These are phyloP conservation scores for Talaromyces nanjingensis DNA, from an alignment of 495 filamentous ascomycete genomes.

Conservation along the genomic window DNA sequence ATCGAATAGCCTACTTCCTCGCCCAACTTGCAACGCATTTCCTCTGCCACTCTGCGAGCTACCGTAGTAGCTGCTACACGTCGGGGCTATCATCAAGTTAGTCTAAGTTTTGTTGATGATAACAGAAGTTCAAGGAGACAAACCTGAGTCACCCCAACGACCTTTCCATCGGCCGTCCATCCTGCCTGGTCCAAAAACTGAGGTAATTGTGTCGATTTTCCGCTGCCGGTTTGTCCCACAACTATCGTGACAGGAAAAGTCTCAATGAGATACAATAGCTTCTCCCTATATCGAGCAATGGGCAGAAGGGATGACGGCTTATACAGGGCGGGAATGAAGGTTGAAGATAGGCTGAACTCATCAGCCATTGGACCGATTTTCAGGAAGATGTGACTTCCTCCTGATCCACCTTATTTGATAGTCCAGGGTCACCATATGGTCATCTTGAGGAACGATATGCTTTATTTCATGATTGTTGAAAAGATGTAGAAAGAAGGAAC, in stretches of 20 bases:
- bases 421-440: not conserved
- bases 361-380: conserved; percentile 25
- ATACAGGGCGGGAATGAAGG: conserved; percentile 70
- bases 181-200: conserved; percentile 83
- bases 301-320: conserved; percentile 71
- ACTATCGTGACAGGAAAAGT: conserved; percentile 75
- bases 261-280: conserved; percentile 69
- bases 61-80: conserved; percentile 91
- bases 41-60: conserved; percentile 83
- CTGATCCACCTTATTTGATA: not conserved
- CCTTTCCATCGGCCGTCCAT: conserved; percentile 77
- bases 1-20: conserved; percentile 97
- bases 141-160: conserved; percentile 88
- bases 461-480: not conserved
- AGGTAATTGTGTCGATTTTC: conserved; percentile 85
- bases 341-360: conserved; percentile 50
- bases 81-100: conserved; percentile 54
- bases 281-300: conserved; percentile 67
- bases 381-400: not conserved
- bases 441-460: not conserved
- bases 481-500: not conserved
- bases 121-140: not conserved
- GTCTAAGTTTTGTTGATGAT: not conserved
- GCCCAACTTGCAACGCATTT: conserved; percentile 83
- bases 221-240: conserved; percentile 84